Evolutionary conservation across 2,329 filamentous ascomycete species (phyloP).

Genomic region (Aureobasidium subglaciale): DNA sequence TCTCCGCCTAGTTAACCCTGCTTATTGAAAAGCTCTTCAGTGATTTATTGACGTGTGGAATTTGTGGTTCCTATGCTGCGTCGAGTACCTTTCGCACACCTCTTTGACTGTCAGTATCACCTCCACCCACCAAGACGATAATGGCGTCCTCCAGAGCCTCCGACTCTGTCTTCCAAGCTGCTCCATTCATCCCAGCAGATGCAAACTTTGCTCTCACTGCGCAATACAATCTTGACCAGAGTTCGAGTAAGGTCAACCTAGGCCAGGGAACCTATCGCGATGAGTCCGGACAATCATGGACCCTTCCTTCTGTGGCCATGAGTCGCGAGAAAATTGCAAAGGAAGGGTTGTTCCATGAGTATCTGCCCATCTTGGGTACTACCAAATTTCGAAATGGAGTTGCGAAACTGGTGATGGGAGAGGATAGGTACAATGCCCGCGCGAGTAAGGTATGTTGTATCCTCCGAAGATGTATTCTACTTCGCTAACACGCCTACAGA

Average conservation of each 20-base stretch:
- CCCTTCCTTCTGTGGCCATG: conserved; percentile 30
- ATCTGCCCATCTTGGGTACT: background rate
- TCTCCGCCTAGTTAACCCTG: no score
- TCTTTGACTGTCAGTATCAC: no score
- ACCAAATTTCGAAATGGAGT: background rate
- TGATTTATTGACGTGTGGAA: no score
- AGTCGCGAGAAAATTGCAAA: background rate
- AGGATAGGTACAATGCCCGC: background rate
- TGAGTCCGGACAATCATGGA: conserved; percentile 33
- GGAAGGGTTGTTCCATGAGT: background rate
- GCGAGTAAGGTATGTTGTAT: background rate
- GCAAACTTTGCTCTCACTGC: background rate
- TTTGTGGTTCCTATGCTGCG: no score
- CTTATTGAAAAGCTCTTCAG: no score
- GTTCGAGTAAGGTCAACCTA: conserved; percentile 24
- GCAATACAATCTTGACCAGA: background rate
- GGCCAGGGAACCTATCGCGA: conserved; percentile 36
- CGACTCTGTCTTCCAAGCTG: no score
- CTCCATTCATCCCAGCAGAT: background rate
- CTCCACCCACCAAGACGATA: no score
- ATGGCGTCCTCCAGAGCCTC: no score
- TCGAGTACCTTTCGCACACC: no score
- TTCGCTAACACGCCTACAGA: no score
- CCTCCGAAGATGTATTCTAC: no score
- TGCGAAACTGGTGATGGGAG: background rate